Evolutionary conservation across 1,139 yeast genomes (phyloP), one percentile per base, ranked within the genome.

Genomic region (Pichia cactophila): DNA sequence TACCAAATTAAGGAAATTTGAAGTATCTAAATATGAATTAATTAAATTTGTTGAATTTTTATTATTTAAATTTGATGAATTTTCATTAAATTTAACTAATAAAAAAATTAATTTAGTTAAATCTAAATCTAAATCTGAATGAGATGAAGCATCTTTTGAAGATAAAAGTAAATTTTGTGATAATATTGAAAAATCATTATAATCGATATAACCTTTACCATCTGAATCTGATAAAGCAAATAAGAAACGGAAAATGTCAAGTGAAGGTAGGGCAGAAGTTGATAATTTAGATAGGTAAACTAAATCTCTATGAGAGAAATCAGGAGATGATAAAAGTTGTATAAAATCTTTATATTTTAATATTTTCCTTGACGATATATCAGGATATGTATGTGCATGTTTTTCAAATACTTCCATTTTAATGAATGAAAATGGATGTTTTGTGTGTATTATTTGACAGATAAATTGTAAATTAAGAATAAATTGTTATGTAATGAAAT

Each of bases 151-250:
- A 9, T 16, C 38, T 16, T 16, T 35, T 35, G 38, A 35, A 16
- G 38, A 8, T 35, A 17, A 16, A 10, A 17, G 74, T 53, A 84
- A 69, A 36, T 81, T 71, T 49, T 72, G 67, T 54, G 81, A 74
- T 61, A 84, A 81, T 37, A 71, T 69, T 40, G 77, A 66, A 78
- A 86, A 85, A 57, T 85, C 89, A 14, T 66, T 61, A 44, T 79
- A 74, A 41, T 74, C 74, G 45, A 84, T 68, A 56, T 72, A 82
- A 1, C 90, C 90, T 59, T 82, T 83, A 51, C 72, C 71, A 42
- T 74, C 74, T 50, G 73, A 72, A 62, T 84, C 92, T 28, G 87
- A 81, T 39, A 83, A 74, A 49, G 83, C 70, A 60, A 81, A 84
- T 48, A 84, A 75, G 53, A 84, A 59, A 12, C 77, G 77, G 56